A percentile compares a stretch with the other conserved stretches of the same genome.
Evolutionary conservation across 306 rosid genomes (phyloP).

Genomic region (cucumber (Cucumis sativus)): DNA sequence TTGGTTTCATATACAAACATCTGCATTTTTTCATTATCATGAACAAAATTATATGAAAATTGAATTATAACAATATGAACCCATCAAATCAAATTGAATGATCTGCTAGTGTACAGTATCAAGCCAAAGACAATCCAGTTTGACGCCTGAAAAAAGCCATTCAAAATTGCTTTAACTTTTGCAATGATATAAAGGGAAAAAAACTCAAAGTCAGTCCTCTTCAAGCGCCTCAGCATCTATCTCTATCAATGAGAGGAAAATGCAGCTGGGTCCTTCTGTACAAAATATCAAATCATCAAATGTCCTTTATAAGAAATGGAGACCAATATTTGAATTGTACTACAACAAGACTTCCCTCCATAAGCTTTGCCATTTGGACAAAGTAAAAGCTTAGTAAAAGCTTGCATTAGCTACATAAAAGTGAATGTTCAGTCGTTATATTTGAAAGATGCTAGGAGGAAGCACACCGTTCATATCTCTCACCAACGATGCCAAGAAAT

Average conservation of each 20-base stretch:
- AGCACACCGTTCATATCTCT: background rate
- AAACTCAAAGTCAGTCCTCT: background rate
- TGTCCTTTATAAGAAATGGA: background rate
- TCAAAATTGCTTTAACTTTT: background rate
- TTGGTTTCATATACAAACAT: background rate
- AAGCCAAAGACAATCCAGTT: background rate
- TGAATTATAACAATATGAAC: background rate
- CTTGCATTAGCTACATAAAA: background rate
- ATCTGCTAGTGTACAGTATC: background rate
- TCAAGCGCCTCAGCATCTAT: background rate
- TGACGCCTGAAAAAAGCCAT: background rate
- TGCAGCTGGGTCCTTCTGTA: background rate
- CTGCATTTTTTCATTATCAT: background rate
- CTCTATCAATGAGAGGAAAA: background rate
- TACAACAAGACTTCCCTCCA: background rate
- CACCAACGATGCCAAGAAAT: background rate
- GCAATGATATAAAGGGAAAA: background rate
- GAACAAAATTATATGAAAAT: background rate
- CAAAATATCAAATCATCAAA: background rate
- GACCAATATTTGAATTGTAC: background rate
- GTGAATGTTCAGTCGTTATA: background rate
- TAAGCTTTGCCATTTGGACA: background rate
- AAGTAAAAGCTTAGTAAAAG: background rate
- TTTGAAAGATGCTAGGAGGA: background rate
- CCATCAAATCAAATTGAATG: conserved; percentile 1